Evolutionary conservation across 1,139 yeast species (phyloP).

Genomic region (Candida tropicalis): DNA sequence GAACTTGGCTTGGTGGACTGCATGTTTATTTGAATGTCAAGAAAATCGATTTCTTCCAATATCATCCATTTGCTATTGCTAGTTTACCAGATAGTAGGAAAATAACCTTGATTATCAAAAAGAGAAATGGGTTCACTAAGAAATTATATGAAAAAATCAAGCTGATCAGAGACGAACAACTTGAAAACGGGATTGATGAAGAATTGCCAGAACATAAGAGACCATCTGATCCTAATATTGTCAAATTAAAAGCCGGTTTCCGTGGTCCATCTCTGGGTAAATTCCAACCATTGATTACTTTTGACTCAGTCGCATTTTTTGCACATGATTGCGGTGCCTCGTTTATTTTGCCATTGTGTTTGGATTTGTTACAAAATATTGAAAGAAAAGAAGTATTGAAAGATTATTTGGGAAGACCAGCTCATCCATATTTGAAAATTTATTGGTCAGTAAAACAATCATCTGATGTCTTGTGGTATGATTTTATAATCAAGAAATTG

Average conservation of each 20-base stretch:
- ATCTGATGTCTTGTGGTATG: slow-evolving; percentile 39
- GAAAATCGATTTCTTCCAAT: slow-evolving; percentile 39
- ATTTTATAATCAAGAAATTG: slow-evolving; percentile 33
- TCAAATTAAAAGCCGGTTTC: slow-evolving; percentile 33
- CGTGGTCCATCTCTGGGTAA: slow-evolving; percentile 51
- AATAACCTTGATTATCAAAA: slow-evolving; percentile 41
- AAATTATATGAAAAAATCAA: slow-evolving; percentile 26
- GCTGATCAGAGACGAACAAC: slow-evolving; percentile 20
- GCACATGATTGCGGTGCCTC: slow-evolving; percentile 53
- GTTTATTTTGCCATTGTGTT: slow-evolving; percentile 47
- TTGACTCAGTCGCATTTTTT: slow-evolving; percentile 43
- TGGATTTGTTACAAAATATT: slow-evolving; percentile 35
- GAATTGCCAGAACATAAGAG: slow-evolving; percentile 14
- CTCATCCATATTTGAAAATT: slow-evolving; percentile 27
- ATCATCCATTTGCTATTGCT: slow-evolving; percentile 52
- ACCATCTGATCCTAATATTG: slow-evolving; percentile 15
- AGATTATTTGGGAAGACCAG: slow-evolving; percentile 40
- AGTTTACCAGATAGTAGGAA: slow-evolving; percentile 40
- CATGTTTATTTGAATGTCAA: slow-evolving; percentile 45
- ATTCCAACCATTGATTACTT: slow-evolving; percentile 42
- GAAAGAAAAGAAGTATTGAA: slow-evolving; percentile 24
- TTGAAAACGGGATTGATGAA: slow-evolving; percentile 10
- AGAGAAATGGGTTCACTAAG: slow-evolving; percentile 48
- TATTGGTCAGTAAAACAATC: slow-evolving; percentile 37
- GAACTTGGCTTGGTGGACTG: slow-evolving; percentile 53